A percentile compares a stretch with the other conserved stretches of the same genome.
These are phyloP conservation scores for Coprinopsis strossmayeri DNA, from an alignment of 768 basidiomycete species.

Conservation along the genomic window DNA sequence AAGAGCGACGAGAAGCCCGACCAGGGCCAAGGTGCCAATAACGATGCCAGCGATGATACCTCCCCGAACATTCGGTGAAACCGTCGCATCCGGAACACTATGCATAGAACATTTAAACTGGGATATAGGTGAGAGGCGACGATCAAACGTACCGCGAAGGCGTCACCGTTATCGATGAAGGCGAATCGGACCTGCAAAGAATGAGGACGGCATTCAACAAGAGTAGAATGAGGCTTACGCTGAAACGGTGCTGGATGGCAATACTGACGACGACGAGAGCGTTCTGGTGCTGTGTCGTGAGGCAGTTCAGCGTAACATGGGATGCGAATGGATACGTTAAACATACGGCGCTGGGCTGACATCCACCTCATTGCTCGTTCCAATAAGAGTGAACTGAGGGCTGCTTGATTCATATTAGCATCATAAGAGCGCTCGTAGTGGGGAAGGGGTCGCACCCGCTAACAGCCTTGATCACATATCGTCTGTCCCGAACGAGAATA, in stretches of 20 bases:
- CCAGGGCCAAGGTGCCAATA: slow-evolving; percentile 3
- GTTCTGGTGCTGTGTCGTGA: background rate
- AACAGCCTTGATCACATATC: slow-evolving; percentile 6
- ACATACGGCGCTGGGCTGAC: slow-evolving; percentile 2
- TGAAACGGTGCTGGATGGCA: no score
- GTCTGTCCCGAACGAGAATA: background rate
- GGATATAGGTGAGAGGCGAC: no score
- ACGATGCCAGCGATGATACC: slow-evolving; percentile 2
- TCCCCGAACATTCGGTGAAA: background rate
- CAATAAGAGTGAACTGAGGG: background rate
- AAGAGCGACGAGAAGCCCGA: background rate
- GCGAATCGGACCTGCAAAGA: slow-evolving; percentile 3
- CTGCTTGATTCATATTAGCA: no score
- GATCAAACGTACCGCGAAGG: no score
- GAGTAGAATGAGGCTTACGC: no score
- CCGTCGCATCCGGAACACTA: background rate
- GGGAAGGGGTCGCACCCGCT: background rate
- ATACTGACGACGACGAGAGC: no score
- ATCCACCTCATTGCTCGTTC: slow-evolving; percentile 1
- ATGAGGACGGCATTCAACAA: no score
- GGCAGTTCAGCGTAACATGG: background rate
- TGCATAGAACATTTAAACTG: no score
- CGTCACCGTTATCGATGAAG: no score
- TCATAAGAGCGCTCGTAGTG: no score
- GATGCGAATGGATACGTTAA: background rate